These are phyloP conservation scores for Diaporthe aspalathi DNA, from an alignment of 2,329 filamentous ascomycete genomes.

Conservation along the genomic window DNA sequence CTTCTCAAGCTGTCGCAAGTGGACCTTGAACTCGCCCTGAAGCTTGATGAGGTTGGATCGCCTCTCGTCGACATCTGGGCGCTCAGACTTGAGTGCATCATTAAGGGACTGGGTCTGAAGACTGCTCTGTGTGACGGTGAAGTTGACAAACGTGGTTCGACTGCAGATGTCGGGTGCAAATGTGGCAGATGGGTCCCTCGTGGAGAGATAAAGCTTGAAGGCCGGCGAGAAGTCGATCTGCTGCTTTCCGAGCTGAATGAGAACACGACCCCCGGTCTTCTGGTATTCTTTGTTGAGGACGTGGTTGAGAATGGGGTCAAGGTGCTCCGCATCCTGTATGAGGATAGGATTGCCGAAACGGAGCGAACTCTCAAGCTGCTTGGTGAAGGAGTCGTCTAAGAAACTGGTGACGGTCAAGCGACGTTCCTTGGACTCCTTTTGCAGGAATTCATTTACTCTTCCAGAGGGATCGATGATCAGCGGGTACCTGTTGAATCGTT, in stretches of 20 bases:
- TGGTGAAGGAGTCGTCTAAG: conserved; percentile 96
- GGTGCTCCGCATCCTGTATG: conserved; percentile 96
- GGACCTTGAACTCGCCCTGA: conserved; percentile 99
- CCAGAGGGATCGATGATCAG: conserved; percentile 98
- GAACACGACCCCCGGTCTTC: conserved; percentile 95
- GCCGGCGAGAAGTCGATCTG: conserved; percentile 99
- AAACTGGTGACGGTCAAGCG: conserved; percentile 97
- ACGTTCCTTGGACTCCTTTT: conserved; percentile 93
- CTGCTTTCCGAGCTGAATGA: conserved; percentile 98
- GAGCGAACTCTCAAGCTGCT: conserved; percentile 95
- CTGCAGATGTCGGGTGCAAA: conserved; percentile 98
- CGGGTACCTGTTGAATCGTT: conserved; percentile 98
- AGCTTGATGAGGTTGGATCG: conserved; percentile 98
- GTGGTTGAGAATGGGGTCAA: conserved; percentile 97
- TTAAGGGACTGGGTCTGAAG: conserved; percentile 97
- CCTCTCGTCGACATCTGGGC: conserved; percentile 95
- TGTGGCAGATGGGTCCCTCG: conserved; percentile 92
- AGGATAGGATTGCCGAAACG: conserved; percentile 98
- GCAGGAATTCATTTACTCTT: conserved; percentile 91
- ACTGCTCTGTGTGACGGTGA: conserved; percentile 98
- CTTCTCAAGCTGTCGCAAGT: conserved; percentile 94
- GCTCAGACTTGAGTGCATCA: conserved; percentile 96
- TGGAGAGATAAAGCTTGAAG: conserved; percentile 95
- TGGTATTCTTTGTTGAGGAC: conserved; percentile 99
- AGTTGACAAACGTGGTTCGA: conserved; percentile 98